phyloP scores from a whole-genome alignment of 441 rosid genomes.

The Croton setiger region DNA sequence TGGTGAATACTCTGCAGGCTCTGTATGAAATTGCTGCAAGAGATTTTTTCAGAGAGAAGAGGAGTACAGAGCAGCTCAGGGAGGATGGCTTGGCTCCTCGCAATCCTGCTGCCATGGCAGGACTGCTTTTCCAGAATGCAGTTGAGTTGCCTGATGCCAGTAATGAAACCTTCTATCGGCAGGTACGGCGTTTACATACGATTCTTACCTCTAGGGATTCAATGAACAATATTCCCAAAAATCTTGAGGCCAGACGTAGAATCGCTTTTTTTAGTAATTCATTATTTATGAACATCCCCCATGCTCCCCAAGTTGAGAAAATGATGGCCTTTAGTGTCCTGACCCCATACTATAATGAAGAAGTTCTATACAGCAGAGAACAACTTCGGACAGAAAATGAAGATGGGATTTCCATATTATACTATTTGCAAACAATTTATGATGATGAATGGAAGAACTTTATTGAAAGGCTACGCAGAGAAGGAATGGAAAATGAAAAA shows the following conservation, averaged over 20 bases:
- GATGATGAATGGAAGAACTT: conserved; percentile 89
- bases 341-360: conserved; percentile 90
- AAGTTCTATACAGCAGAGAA: conserved; percentile 76
- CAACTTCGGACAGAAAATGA: conserved; percentile 80
- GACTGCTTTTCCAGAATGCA: conserved; percentile 63
- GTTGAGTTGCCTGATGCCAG: conserved; percentile 58
- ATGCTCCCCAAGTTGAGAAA: conserved; percentile 95
- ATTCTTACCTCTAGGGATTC: conserved; percentile 80
- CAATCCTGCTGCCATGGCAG: conserved; percentile 55
- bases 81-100: conserved; percentile 68
- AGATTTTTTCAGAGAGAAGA: conserved; percentile 63
- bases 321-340: conserved; percentile 91
- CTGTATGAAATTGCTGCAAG: conserved; percentile 68
- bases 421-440: conserved; percentile 83
- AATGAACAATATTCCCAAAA: conserved; percentile 73
- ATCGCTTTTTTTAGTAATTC: conserved; percentile 93
- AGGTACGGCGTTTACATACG: conserved; percentile 74
- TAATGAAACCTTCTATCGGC: conserved; percentile 66
- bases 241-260: conserved; percentile 85
- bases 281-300: conserved; percentile 95
- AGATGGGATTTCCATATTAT: conserved; percentile 84
- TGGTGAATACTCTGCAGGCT: conserved; percentile 78
- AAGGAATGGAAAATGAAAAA: conserved; percentile 61
- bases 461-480: conserved; percentile 76
- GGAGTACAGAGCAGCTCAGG: conserved; percentile 49